Percentiles rank a stretch among this genome's conserved stretches.
These are phyloP conservation scores for Ophiocordyceps sinensis DNA, from an alignment of 2,329 filamentous ascomycete species.

Conservation along the genomic window DNA sequence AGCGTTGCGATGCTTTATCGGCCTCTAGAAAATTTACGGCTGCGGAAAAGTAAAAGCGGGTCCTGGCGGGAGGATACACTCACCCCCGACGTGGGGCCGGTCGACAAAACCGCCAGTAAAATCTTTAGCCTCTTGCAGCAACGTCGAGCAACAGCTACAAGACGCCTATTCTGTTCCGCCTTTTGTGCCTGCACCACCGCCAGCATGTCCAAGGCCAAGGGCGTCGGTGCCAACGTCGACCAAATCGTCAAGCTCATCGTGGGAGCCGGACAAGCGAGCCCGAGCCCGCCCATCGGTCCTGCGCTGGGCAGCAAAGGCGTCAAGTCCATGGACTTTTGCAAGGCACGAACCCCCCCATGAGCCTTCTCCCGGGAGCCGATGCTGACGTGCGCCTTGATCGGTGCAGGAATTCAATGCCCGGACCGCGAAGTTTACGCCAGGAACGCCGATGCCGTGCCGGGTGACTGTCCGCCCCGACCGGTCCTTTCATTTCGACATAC, in stretches of 20 bases:
- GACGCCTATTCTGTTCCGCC: not conserved
- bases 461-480: conserved; percentile 88
- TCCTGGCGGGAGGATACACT: not conserved
- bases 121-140: not conserved
- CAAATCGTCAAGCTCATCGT: conserved; percentile 95
- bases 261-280: conserved; percentile 85
- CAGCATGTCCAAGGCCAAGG: conserved; percentile 38
- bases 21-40: not conserved
- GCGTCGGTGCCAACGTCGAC: conserved; percentile 31
- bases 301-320: conserved; percentile 94
- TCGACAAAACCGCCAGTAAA: not conserved
- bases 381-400: not conserved
- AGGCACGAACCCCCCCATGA: conserved; percentile 39
- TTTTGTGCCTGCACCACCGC: not conserved
- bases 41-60: not conserved
- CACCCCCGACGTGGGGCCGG: no score
- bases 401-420: conserved; percentile 88
- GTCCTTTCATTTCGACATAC: conserved; percentile 82
- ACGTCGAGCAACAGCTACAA: not conserved
- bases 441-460: conserved; percentile 79
- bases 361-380: conserved; percentile 5
- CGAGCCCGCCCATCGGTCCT: conserved; percentile 89
- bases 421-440: conserved; percentile 68
- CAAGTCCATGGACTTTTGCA: conserved; percentile 99
- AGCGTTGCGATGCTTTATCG: not conserved